A percentile compares a stretch with the other conserved stretches of the same genome.
Conservation (phyloP, 2,329 filamentous ascomycete species). For the Penicillium sp. region DNA sequence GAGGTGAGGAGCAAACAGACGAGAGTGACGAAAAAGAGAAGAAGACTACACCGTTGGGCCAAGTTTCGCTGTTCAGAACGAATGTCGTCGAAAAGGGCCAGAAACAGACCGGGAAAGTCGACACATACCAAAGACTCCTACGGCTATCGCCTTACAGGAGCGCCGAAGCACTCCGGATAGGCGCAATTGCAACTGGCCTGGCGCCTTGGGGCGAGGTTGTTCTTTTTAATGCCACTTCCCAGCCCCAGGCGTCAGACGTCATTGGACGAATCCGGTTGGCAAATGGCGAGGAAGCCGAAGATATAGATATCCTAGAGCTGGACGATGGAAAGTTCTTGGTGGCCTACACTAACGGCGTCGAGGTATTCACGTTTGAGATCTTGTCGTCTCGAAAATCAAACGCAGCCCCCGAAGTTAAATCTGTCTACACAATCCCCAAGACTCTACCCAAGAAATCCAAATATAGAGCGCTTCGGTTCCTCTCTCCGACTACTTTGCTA, state of each 20-base stretch:
- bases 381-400: slow-evolving; percentile 47
- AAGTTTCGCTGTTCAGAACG: slow-evolving; percentile 49
- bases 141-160: slow-evolving; percentile 54
- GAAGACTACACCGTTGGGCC: slow-evolving; percentile 46
- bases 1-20: slow-evolving; percentile 22
- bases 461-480: slow-evolving; percentile 54
- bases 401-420: slow-evolving; percentile 28
- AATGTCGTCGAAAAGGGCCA: slow-evolving; percentile 28
- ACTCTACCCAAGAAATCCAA: slow-evolving; percentile 43
- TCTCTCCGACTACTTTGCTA: slow-evolving; percentile 51
- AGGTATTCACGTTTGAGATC: slow-evolving; percentile 66
- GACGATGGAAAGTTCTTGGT: slow-evolving; percentile 57
- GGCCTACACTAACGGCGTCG: slow-evolving; percentile 72
- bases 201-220: slow-evolving; percentile 73
- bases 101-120: slow-evolving; percentile 37
- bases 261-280: slow-evolving; percentile 51
- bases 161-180: slow-evolving; percentile 59
- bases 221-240: slow-evolving; percentile 66
- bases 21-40: slow-evolving; percentile 16
- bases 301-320: slow-evolving; percentile 39
- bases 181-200: slow-evolving; percentile 73
- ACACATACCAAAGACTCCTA: slow-evolving; percentile 58
- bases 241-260: slow-evolving; percentile 50
- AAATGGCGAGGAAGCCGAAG: slow-evolving; percentile 50
- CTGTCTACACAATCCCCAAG: slow-evolving; percentile 39